Evolutionary conservation across 2,329 filamentous ascomycete genomes (phyloP).

Genomic region (Monilinia aucupariae): DNA sequence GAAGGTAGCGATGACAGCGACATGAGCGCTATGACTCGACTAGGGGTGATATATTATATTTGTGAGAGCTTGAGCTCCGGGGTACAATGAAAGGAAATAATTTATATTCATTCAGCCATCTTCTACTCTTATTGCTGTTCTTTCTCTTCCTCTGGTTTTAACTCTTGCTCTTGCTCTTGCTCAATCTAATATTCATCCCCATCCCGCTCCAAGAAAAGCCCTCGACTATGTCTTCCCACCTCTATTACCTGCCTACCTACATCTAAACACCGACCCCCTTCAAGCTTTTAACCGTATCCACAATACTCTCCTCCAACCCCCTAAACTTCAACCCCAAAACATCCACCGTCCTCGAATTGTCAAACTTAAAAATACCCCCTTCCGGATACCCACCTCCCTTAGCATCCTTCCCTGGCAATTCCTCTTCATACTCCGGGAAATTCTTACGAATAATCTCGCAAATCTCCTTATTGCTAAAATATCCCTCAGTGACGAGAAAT

Average conservation of each 20-base stretch:
- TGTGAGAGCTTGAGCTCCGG: no score
- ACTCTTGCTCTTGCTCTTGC: no score
- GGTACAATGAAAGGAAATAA: no score
- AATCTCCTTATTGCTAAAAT: conserved; percentile 57
- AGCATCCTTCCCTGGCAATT: conserved; percentile 42
- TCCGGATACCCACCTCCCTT: conserved; percentile 35
- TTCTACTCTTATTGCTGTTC: no score
- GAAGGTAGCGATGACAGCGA: no score
- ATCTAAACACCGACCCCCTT: conserved; percentile 22
- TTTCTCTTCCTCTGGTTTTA: no score
- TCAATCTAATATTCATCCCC: neutral
- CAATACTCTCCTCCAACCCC: conserved; percentile 51
- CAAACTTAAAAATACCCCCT: conserved; percentile 47
- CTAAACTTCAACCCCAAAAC: conserved; percentile 57
- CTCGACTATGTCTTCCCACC: no score
- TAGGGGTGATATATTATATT: no score
- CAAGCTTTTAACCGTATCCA: conserved; percentile 49
- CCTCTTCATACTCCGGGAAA: conserved; percentile 47
- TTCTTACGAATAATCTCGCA: conserved; percentile 50
- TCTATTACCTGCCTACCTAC: neutral
- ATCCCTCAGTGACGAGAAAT: conserved; percentile 57
- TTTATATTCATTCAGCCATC: no score
- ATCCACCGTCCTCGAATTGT: conserved; percentile 50
- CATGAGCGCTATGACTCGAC: no score
- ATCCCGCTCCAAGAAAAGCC: no score